Evolutionary conservation across 78 protist genomes (phyloP).

Genomic region (Mastigamoeba balamuthi): DNA sequence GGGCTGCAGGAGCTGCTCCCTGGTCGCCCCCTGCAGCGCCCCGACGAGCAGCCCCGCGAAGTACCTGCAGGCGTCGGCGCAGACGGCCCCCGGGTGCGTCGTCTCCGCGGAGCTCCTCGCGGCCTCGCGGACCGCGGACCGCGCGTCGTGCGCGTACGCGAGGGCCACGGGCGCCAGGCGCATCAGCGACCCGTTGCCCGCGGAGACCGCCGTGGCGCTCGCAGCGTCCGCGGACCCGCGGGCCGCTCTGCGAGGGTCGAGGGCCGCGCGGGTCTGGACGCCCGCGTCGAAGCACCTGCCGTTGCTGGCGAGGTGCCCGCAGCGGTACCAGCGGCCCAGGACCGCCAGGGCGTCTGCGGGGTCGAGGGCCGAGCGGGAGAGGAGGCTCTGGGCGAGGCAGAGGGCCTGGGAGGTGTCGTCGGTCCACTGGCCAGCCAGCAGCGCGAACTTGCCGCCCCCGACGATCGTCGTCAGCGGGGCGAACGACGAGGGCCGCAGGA

Average conservation of each 20-base stretch:
- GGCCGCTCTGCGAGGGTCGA: neutral
- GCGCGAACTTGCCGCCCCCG: constrained; percentile 32
- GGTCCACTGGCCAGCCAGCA: constrained; percentile 12
- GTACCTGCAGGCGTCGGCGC: constrained; percentile 11
- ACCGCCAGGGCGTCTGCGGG: constrained; percentile 7
- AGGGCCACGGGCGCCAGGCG: constrained; percentile 22
- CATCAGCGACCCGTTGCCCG: constrained; percentile 37
- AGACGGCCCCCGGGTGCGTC: constrained; percentile 4
- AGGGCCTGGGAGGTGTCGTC: constrained; percentile 21
- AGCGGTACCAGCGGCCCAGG: constrained; percentile 4
- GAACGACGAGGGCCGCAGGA: neutral
- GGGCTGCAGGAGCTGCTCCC: constrained; percentile 1
- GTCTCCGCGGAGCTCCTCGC: neutral
- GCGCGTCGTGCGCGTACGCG: neutral
- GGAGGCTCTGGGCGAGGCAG: constrained; percentile 38
- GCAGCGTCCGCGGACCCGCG: neutral
- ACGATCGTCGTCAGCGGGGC: neutral
- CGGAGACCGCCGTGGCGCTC: neutral
- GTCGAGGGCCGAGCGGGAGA: neutral
- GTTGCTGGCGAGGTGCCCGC: constrained; percentile 13
- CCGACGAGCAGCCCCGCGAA: constrained; percentile 12
- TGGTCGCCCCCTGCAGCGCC: constrained; percentile 10
- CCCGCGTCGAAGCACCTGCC: constrained; percentile 42
- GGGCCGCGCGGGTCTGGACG: neutral
- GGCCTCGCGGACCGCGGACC: neutral